Evolutionary conservation across 2,329 filamentous ascomycete species (phyloP), one percentile per base, ranked within the genome.

Genomic region (Fusarium sp.): DNA sequence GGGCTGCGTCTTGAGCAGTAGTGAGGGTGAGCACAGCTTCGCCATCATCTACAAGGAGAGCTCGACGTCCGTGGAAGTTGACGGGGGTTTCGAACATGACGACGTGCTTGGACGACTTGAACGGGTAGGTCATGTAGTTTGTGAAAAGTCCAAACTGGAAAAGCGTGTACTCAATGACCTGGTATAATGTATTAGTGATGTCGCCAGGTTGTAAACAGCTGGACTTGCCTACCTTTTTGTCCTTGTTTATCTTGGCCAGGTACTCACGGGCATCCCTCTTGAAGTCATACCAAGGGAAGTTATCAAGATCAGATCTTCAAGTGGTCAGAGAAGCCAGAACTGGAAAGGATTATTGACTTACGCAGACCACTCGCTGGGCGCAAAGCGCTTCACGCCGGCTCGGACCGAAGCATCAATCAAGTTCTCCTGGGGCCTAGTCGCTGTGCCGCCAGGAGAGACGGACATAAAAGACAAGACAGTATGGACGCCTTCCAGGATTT

Each of bases 321-420:
- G 0, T 10, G 8, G 4, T 72, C 1, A 72, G 51, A 1, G 19
- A 0, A 9, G 9, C 5, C 1, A 6, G 2, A 10, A 1, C 0
- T 2, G 17, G 0, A 1, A 3, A 2, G 6, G 1, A 1, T 5
- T 3, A 7, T 13, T 39, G 1, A 58, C 73, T 75, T 61, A 84
- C 83, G 76, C 77, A 22, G 74, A 78, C 65, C 84, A 92, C 67
- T 92, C 90, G 36, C 86, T 87, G 1, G 88, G 87, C 14, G 90
- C 80, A 77, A 89, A 89, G 7, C 87, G 82, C 70, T 88, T 84
- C 7, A 91, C 87, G 2, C 87, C 87, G 5, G 87, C 88, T 8
- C 81, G 80, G 17, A 88, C 80, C 22, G 87, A 83, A 1, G 88
- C 89, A 42, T 89, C 84, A 33, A 90, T 84, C 53, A 90, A 78